Conservation (phyloP, 208 protist genomes). For the Leishmania guyanensis region DNA sequence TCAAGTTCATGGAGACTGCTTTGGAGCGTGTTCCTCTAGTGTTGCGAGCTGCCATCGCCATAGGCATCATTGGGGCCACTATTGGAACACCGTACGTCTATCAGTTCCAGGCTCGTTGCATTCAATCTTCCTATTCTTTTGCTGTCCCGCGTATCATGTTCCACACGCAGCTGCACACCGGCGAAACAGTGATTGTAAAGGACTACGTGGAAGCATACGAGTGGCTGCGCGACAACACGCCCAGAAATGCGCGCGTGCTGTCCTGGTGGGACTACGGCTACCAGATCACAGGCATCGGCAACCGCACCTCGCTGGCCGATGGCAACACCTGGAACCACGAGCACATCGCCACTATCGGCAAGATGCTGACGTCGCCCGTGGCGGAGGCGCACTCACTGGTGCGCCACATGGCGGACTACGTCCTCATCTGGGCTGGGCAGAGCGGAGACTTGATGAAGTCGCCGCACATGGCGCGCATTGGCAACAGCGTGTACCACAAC, state of each 20-base stretch:
- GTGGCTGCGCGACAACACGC: slow-evolving; percentile 96
- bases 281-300: slow-evolving; percentile 97
- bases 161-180: no score
- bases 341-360: slow-evolving; percentile 98
- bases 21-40: background rate
- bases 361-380: slow-evolving; percentile 86
- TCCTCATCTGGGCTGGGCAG: no score
- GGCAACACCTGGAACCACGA: slow-evolving; percentile 99
- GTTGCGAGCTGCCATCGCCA: background rate
- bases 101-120: background rate
- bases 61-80: background rate
- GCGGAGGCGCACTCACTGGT: no score
- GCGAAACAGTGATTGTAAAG: slow-evolving; percentile 6
- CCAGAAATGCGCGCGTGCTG: slow-evolving; percentile 93
- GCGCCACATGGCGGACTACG: no score
- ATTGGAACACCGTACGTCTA: background rate
- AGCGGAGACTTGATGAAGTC: no score
- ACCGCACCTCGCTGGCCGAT: slow-evolving; percentile 96
- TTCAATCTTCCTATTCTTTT: slow-evolving; percentile 17
- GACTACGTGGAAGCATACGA: no score
- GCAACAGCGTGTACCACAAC: no score
- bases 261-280: slow-evolving; percentile 99
- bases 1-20: background rate
- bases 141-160: slow-evolving; percentile 9
- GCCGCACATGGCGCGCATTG: no score